phyloP scores from a whole-genome alignment of 148 eudicot genomes.

The Vaccinium darrowii region DNA sequence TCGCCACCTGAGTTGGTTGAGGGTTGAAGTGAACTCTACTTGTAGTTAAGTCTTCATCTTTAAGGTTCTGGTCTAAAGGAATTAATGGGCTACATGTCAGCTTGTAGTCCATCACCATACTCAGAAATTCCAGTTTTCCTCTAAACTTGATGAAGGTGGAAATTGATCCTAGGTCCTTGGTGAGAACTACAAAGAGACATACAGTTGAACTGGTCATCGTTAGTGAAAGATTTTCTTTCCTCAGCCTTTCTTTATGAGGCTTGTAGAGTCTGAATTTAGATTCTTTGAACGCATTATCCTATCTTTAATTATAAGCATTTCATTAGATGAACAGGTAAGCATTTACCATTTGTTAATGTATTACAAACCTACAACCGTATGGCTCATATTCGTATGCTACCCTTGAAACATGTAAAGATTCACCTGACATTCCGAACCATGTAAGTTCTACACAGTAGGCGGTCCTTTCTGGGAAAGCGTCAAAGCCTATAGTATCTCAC shows the following conservation, averaged over 20 bases:
- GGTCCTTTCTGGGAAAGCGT: not conserved
- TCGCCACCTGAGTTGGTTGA: not conserved
- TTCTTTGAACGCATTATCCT: not conserved
- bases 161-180: not conserved
- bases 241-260: not conserved
- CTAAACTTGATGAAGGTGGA: not conserved
- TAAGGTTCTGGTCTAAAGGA: not conserved
- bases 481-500: not conserved
- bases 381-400: not conserved
- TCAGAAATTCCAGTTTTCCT: not conserved
- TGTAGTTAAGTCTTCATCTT: slow-evolving; percentile 1
- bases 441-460: not conserved
- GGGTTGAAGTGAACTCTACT: not conserved
- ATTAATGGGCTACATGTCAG: not conserved
- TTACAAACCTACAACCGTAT: no score
- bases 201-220: not conserved
- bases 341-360: not conserved
- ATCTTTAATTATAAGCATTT: not conserved
- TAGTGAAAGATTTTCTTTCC: not conserved
- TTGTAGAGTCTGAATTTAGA: not conserved
- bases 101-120: not conserved
- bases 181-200: not conserved
- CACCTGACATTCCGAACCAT: not conserved
- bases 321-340: not conserved
- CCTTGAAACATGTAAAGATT: not conserved